Conservation (phyloP, 805 yeast genomes). For the Wickerhamomyces bovis region DNA sequence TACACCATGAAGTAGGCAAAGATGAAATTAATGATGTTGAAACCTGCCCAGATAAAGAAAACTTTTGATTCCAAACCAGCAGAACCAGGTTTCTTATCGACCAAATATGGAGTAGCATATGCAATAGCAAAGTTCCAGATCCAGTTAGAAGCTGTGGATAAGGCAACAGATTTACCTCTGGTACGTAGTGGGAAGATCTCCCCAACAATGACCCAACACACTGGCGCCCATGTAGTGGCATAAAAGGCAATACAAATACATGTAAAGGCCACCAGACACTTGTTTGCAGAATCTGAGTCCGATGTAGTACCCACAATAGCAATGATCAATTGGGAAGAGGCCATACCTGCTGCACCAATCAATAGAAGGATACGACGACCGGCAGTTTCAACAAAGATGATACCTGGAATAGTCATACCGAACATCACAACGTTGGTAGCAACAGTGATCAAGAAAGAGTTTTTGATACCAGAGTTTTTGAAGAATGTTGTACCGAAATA, state of each 20-base stretch:
- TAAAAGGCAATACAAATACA: conserved; percentile 63
- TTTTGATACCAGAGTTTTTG: conserved; percentile 41
- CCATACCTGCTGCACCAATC: conserved; percentile 57
- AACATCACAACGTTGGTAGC: conserved; percentile 41
- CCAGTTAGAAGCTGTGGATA: conserved; percentile 79
- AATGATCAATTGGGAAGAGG: conserved; percentile 53
- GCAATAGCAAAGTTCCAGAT: conserved; percentile 68
- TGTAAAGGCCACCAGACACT: conserved; percentile 44
- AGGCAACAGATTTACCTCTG: conserved; percentile 65
- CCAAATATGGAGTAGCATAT: conserved; percentile 66
- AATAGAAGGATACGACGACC: conserved; percentile 63
- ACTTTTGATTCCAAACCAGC: conserved; percentile 60
- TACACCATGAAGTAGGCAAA: conserved; percentile 50
- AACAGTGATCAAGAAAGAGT: conserved; percentile 38
- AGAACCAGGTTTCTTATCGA: conserved; percentile 52
- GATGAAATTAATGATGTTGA: conserved; percentile 47
- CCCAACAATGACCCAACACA: conserved; percentile 59
- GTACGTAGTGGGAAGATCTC: conserved; percentile 65
- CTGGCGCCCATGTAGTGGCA: conserved; percentile 82
- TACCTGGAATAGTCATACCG: conserved; percentile 47
- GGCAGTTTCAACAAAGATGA: conserved; percentile 44
- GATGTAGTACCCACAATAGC: conserved; percentile 37
- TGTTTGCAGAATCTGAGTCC: conserved; percentile 29
- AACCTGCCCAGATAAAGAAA: conserved; percentile 72
- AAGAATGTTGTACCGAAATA: conserved; percentile 63